A percentile compares a stretch with the other conserved stretches of the same genome.
Conservation (phyloP, 306 rosid genomes). For the Albizia julibrissin region DNA sequence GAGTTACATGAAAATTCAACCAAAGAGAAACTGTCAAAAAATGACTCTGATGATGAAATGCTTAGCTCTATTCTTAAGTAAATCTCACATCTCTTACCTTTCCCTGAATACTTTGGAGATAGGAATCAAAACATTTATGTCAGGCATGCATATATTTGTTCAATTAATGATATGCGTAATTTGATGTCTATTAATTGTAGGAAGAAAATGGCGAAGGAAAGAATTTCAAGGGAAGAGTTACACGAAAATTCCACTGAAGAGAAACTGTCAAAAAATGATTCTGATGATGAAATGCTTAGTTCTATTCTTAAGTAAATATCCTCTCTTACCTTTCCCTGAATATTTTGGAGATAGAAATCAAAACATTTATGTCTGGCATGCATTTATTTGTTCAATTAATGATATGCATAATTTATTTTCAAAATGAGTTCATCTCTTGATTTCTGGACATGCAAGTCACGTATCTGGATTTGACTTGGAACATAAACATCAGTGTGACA, state of each 20-base stretch:
- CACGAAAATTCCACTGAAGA: constrained; percentile 34
- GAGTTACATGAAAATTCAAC: constrained; percentile 34
- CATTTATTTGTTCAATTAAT: background rate
- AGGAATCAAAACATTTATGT: constrained; percentile 7
- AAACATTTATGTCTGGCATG: constrained; percentile 7
- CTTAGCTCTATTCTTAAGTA: constrained; percentile 62
- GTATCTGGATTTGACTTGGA: background rate
- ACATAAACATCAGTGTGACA: background rate
- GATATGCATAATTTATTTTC: background rate
- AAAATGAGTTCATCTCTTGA: background rate
- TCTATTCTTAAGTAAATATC: constrained; percentile 58
- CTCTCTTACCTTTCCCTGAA: constrained; percentile 6
- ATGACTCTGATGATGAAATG: constrained; percentile 55
- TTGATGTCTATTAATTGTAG: constrained; percentile 34
- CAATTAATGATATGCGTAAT: background rate
- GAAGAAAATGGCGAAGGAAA: constrained; percentile 36
- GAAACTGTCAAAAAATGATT: constrained; percentile 38
- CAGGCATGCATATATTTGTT: background rate
- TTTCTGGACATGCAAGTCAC: background rate
- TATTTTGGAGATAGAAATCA: constrained; percentile 14
- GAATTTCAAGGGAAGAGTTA: constrained; percentile 30
- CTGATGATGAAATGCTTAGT: constrained; percentile 57
- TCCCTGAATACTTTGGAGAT: constrained; percentile 14
- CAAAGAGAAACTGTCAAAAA: constrained; percentile 31
- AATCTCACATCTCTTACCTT: constrained; percentile 27